These are phyloP conservation scores for Acanthamoeba triangularis DNA, from an alignment of 208 protist genomes.

Conservation along the genomic window DNA sequence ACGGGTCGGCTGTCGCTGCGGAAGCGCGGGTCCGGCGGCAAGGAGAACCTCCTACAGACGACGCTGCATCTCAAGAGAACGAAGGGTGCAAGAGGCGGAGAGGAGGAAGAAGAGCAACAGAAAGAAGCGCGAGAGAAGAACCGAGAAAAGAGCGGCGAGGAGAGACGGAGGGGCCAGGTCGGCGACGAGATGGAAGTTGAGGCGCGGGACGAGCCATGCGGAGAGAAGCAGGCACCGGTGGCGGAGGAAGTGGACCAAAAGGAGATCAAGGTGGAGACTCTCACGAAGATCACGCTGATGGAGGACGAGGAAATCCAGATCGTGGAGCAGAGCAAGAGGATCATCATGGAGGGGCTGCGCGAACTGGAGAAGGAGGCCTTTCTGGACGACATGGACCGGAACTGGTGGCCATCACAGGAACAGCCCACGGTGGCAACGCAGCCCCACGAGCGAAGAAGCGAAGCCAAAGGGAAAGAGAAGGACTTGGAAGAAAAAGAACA, in stretches of 20 bases:
- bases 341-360: conserved; percentile 20
- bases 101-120: neutral
- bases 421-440: neutral
- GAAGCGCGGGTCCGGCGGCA: neutral
- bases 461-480: conserved; percentile 19
- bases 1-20: neutral
- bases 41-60: neutral
- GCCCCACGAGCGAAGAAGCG: neutral
- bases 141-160: neutral
- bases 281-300: conserved; percentile 20
- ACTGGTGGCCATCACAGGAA: neutral
- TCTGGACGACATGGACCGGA: conserved; percentile 34
- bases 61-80: neutral
- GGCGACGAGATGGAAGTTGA: too few species aligned
- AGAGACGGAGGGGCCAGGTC: neutral
- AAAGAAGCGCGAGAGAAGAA: neutral
- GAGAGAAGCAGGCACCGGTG: neutral
- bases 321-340: neutral
- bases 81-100: neutral
- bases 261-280: neutral
- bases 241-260: neutral
- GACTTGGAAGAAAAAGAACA: neutral
- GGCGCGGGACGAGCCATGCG: neutral
- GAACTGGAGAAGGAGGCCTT: conserved; percentile 2
- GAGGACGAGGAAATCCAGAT: conserved; percentile 16